Evolutionary conservation across 371 early-diverging fungal species (phyloP).

Genomic region (Actinomortierella wolfii): DNA sequence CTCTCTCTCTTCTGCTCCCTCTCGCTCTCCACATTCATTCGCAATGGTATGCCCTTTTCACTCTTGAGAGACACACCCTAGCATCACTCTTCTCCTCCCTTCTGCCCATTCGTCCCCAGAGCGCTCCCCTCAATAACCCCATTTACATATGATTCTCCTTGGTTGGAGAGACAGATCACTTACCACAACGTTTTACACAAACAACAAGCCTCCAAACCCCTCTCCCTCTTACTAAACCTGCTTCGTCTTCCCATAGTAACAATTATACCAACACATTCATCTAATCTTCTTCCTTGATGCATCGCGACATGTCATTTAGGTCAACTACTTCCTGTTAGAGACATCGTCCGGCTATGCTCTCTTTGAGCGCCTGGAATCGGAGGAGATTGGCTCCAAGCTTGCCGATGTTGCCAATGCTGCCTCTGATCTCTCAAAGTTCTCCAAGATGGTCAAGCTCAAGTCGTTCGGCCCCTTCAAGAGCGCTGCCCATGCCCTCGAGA

Average conservation of each 20-base stretch:
- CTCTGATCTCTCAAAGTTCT: slow-evolving; percentile 88
- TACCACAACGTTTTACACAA: neutral
- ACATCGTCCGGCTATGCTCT: slow-evolving; percentile 96
- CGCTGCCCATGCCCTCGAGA: slow-evolving; percentile 97
- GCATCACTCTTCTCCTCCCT: neutral
- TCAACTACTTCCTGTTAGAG: slow-evolving; percentile 86
- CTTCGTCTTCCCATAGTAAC: neutral
- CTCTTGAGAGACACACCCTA: neutral
- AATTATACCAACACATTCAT: neutral
- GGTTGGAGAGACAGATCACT: neutral
- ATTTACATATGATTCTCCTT: neutral
- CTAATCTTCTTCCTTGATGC: neutral
- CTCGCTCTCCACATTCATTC: neutral
- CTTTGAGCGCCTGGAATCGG: slow-evolving; percentile 92
- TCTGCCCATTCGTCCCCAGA: neutral
- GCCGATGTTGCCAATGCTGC: slow-evolving; percentile 86
- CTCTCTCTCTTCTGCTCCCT: neutral
- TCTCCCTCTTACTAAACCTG: neutral
- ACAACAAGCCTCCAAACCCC: neutral
- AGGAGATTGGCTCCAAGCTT: slow-evolving; percentile 94
- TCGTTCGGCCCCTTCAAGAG: slow-evolving; percentile 96
- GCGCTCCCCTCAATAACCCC: neutral
- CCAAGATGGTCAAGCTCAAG: slow-evolving; percentile 89
- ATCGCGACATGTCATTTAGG: slow-evolving; percentile 28
- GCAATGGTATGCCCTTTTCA: slow-evolving; percentile 7